Conservation (phyloP, 371 early-diverging fungal species). For the Mortierella sp. region DNA sequence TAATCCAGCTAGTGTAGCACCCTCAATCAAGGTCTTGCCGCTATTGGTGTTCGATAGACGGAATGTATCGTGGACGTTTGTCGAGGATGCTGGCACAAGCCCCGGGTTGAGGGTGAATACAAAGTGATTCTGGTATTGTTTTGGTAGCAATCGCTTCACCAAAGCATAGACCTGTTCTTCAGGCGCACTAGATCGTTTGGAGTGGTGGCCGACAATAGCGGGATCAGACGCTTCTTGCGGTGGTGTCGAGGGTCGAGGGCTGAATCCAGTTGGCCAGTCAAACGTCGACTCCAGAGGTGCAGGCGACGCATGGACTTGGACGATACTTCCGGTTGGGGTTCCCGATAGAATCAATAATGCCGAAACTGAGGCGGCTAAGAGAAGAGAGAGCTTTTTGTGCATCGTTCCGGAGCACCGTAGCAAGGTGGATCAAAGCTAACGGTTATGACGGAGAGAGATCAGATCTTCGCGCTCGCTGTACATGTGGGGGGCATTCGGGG, state of each 20-base stretch:
- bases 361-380: neutral
- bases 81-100: conserved; percentile 23
- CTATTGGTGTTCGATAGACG: conserved; percentile 18
- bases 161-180: conserved; percentile 22
- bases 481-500: too few species aligned
- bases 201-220: neutral
- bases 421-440: too few species aligned
- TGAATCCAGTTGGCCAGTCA: too few species aligned
- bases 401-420: neutral
- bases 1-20: conserved; percentile 23
- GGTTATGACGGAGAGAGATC: too few species aligned
- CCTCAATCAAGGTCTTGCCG: conserved; percentile 19
- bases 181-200: conserved; percentile 2
- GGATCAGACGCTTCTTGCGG: neutral
- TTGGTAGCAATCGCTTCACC: conserved; percentile 35
- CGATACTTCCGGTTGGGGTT: neutral
- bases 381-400: neutral
- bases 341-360: neutral
- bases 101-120: conserved; percentile 17
- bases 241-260: neutral
- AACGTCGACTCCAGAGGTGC: too few species aligned
- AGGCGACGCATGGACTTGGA: conserved; percentile 2
- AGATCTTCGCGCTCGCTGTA: too few species aligned
- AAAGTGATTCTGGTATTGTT: conserved; percentile 31
- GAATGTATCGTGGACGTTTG: conserved; percentile 45